Evolutionary conservation across 129 eudicot genomes (phyloP).

Genomic region (Artemisia argyi): DNA sequence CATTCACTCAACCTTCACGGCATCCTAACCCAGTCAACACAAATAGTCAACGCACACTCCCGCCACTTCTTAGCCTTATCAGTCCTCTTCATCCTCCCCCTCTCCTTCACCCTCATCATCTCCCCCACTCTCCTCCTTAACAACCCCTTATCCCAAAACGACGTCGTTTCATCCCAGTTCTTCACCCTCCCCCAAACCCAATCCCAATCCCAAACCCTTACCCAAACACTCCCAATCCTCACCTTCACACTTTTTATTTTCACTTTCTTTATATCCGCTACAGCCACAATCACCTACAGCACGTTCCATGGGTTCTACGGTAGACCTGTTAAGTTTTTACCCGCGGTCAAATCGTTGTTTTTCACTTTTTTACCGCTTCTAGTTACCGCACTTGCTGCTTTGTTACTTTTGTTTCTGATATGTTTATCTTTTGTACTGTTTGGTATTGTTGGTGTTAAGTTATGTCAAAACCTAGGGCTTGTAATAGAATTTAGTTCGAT

Average conservation of each 20-base stretch:
- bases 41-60: constrained; percentile 58
- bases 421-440: constrained; percentile 14
- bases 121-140: constrained; percentile 46
- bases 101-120: constrained; percentile 59
- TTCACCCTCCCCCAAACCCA: neutral
- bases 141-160: constrained; percentile 21
- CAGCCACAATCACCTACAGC: constrained; percentile 63
- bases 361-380: constrained; percentile 49
- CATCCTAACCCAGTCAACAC: constrained; percentile 59
- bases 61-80: constrained; percentile 85
- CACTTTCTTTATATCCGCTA: constrained; percentile 45
- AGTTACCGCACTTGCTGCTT: constrained; percentile 42
- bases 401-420: constrained; percentile 21
- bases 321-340: constrained; percentile 55
- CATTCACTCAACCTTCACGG: constrained; percentile 44
- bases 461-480: constrained; percentile 28
- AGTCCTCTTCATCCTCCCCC: constrained; percentile 74
- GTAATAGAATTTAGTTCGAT: constrained; percentile 9
- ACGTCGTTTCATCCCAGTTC: constrained; percentile 37
- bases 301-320: constrained; percentile 66
- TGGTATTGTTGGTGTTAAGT: neutral
- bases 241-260: constrained; percentile 31
- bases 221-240: constrained; percentile 33
- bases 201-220: constrained; percentile 5
- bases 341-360: constrained; percentile 53